Conservation (phyloP, 2,329 filamentous ascomycete genomes). For the Calonectria crousiana region DNA sequence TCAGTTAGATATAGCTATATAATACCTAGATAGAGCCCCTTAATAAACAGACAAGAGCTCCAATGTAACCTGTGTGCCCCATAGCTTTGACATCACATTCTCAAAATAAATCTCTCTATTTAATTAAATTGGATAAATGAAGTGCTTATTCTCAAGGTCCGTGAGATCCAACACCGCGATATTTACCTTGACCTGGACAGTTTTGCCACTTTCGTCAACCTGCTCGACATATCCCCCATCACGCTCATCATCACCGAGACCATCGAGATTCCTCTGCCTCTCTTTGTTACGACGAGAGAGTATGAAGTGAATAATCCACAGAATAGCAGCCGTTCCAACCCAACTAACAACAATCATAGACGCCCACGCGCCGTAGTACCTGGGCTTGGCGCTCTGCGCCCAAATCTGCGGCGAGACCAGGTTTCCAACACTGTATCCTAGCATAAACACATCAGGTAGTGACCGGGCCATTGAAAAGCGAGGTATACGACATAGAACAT, state of each 20-base stretch:
- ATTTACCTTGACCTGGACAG: slow-evolving; percentile 48
- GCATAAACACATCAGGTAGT: slow-evolving; percentile 56
- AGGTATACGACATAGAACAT: slow-evolving; percentile 56
- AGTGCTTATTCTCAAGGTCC: slow-evolving; percentile 54
- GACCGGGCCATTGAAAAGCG: slow-evolving; percentile 51
- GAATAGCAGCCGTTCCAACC: slow-evolving; percentile 49
- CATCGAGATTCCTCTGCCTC: background rate
- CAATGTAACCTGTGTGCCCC: too few species aligned
- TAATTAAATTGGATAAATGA: slow-evolving; percentile 47
- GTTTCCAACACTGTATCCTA: slow-evolving; percentile 51
- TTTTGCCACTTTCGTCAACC: slow-evolving; percentile 45
- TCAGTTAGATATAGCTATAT: too few species aligned
- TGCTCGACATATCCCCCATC: slow-evolving; percentile 39
- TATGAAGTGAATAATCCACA: slow-evolving; percentile 49
- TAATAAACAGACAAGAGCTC: too few species aligned
- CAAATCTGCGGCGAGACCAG: slow-evolving; percentile 54
- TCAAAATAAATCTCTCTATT: too few species aligned
- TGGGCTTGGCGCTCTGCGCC: slow-evolving; percentile 41
- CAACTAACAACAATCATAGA: slow-evolving; percentile 47
- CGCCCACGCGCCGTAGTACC: slow-evolving; percentile 45
- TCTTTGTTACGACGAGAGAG: slow-evolving; percentile 28
- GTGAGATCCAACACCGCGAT: slow-evolving; percentile 53
- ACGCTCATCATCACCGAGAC: background rate
- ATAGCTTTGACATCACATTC: too few species aligned
- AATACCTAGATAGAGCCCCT: too few species aligned